Evolutionary conservation across 1,284 basidiomycete genomes (phyloP).

Genomic region (Heliocybe sulcata): DNA sequence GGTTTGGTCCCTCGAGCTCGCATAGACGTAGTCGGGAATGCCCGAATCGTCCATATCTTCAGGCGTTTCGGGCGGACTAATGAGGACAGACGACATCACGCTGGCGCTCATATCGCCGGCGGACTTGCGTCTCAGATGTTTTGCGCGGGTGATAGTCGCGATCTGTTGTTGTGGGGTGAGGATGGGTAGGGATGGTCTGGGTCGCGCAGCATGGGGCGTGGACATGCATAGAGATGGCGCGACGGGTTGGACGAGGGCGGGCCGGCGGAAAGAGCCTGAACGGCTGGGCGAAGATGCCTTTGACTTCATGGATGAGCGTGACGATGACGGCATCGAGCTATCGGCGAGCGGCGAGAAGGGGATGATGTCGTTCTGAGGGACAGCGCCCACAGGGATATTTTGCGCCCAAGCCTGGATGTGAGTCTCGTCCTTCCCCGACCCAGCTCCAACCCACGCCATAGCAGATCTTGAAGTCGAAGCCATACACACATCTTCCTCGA

Average conservation of each 20-base stretch:
- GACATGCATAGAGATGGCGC: constrained; percentile 42
- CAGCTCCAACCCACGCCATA: background rate
- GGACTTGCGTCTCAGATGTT: constrained; percentile 19
- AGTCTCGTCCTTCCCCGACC: background rate
- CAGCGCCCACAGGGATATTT: constrained; percentile 9
- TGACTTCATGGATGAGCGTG: constrained; percentile 1
- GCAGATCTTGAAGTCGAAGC: constrained; percentile 6
- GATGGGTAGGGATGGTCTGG: constrained; percentile 19
- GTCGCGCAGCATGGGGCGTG: constrained; percentile 21
- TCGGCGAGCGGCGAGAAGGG: constrained; percentile 3
- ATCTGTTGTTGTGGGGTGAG: constrained; percentile 21
- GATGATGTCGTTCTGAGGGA: background rate
- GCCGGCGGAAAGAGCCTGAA: constrained; percentile 17
- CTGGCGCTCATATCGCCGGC: constrained; percentile 5
- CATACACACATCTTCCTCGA: background rate
- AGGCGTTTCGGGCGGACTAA: background rate
- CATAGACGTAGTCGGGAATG: background rate
- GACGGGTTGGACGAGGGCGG: constrained; percentile 16
- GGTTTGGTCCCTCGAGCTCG: background rate
- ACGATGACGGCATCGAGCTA: background rate
- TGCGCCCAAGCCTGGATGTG: constrained; percentile 6
- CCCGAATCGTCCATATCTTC: background rate
- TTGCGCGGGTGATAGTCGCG: constrained; percentile 13
- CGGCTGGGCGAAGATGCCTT: constrained; percentile 6
- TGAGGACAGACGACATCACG: background rate